These are phyloP conservation scores for Trypanosoma lewisi DNA, from an alignment of 208 protist species.

Conservation along the genomic window DNA sequence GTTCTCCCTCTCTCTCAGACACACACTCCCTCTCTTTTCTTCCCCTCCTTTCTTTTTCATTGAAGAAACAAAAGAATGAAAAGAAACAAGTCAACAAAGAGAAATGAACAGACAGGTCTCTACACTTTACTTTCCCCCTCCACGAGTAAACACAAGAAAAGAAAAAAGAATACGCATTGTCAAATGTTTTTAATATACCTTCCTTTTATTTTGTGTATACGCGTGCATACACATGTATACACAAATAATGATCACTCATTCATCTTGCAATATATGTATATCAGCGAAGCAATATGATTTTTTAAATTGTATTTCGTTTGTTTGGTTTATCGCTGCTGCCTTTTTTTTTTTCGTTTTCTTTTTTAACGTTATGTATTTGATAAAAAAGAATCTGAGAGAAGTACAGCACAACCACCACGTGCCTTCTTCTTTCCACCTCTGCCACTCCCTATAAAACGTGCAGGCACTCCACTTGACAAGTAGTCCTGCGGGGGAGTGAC, in stretches of 20 bases:
- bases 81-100: slow-evolving; percentile 22
- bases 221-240: slow-evolving; percentile 4
- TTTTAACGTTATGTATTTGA: slow-evolving; percentile 9
- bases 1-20: neutral
- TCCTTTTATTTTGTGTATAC: neutral
- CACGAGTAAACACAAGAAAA: slow-evolving; percentile 14
- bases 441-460: neutral
- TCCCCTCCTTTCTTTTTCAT: slow-evolving; percentile 13
- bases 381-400: slow-evolving; percentile 26
- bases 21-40: neutral
- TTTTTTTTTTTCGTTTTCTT: slow-evolving; percentile 1
- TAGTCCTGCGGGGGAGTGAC: slow-evolving; percentile 41
- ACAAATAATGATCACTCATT: neutral
- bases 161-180: slow-evolving; percentile 7
- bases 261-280: neutral
- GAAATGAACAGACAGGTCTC: slow-evolving; percentile 5
- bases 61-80: neutral
- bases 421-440: neutral
- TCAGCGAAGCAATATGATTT: too few relatives aligned
- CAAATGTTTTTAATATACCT: neutral
- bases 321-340: neutral
- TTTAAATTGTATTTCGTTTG: too few relatives aligned
- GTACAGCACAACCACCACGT: slow-evolving; percentile 4
- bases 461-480: slow-evolving; percentile 32
- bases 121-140: neutral